Base-by-base conservation (phyloP, 345 rosid species). In the Draba incana region DNA sequence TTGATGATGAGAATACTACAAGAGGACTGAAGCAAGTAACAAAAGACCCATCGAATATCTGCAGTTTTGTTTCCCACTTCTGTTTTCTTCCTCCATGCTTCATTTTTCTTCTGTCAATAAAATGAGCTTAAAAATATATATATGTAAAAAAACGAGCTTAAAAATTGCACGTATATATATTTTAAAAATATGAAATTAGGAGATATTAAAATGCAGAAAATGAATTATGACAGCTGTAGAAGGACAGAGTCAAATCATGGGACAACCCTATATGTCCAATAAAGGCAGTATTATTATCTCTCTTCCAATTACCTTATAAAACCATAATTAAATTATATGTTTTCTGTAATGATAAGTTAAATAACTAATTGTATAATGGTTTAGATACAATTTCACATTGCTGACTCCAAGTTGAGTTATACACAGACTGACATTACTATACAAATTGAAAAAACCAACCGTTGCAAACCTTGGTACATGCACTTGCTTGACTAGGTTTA, bases 231-330 rank as follows among this genome's bases (percentile, higher is more conserved):
- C 68, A 57, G 75, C 75, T 77, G 69, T 56, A 57, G 65, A 44
- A 72, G 70, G 55, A 54, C 47, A 78, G 35, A 62, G 79, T 77
- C 81, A 75, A 63, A 77, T 84, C 86, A 78, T 70, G 84, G 79
- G 78, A 79, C 82, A 80, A 74, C 70, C 69, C 77, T 52, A 69
- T 72, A 76, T 74, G 84, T 68, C 78, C 60, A 59, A 46, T 53
- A 84, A 78, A 70, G 76, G 83, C 20, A 20, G 5, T 74, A 51
- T 68, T 54, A 73, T 59, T 69, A 69, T 53, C 58, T 61, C 52
- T 30, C 57, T 47, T 60, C 57, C 61, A 14, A 31, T 50, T 66
- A 72, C 39, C 53, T 48, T 64, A 72, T 31, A 57, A 23, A 49
- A 8, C 33, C 35, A 38, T 33, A 20, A 6, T 20, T 55, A 67